Conservation (phyloP, 495 filamentous ascomycete genomes). For the Pseudevernia furfuracea region DNA sequence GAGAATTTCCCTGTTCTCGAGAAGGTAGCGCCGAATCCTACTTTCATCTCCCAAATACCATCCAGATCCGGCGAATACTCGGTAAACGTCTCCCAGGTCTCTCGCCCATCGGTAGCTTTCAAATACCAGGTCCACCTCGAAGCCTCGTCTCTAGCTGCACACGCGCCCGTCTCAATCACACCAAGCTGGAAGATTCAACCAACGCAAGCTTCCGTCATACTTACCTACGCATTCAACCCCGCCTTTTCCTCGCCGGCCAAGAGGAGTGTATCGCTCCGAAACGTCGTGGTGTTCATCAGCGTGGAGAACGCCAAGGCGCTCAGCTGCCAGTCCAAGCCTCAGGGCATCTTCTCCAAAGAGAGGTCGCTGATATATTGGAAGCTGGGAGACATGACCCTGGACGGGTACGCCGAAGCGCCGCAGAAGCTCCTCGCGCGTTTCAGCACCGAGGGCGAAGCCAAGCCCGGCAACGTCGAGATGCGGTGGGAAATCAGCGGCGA, state of each 20-base stretch:
- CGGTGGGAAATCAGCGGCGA: constrained; percentile 64
- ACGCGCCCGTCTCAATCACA: constrained; percentile 69
- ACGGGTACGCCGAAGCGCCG: constrained; percentile 42
- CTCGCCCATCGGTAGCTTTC: constrained; percentile 74
- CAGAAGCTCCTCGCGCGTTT: constrained; percentile 76
- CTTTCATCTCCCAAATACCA: constrained; percentile 66
- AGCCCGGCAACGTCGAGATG: constrained; percentile 69
- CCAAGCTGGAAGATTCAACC: constrained; percentile 79
- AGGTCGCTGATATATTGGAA: constrained; percentile 84
- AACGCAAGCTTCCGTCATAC: constrained; percentile 70
- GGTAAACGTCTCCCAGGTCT: constrained; percentile 61
- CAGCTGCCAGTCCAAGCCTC: constrained; percentile 62
- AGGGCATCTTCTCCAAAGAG: constrained; percentile 76
- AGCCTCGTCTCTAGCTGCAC: constrained; percentile 49
- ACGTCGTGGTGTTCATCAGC: constrained; percentile 71
- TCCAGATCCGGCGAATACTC: constrained; percentile 71
- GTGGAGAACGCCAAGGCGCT: constrained; percentile 54
- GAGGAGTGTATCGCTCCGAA: constrained; percentile 58
- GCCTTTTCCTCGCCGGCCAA: constrained; percentile 40
- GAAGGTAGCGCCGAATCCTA: constrained; percentile 88
- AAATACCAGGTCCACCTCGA: constrained; percentile 90
- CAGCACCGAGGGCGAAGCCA: constrained; percentile 62
- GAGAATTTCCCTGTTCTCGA: constrained; percentile 89
- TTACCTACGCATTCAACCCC: constrained; percentile 83
- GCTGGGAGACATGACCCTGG: constrained; percentile 68